phyloP scores from a whole-genome alignment of 352 stramenopile genomes.

The Phytopythium kandeliae region DNA sequence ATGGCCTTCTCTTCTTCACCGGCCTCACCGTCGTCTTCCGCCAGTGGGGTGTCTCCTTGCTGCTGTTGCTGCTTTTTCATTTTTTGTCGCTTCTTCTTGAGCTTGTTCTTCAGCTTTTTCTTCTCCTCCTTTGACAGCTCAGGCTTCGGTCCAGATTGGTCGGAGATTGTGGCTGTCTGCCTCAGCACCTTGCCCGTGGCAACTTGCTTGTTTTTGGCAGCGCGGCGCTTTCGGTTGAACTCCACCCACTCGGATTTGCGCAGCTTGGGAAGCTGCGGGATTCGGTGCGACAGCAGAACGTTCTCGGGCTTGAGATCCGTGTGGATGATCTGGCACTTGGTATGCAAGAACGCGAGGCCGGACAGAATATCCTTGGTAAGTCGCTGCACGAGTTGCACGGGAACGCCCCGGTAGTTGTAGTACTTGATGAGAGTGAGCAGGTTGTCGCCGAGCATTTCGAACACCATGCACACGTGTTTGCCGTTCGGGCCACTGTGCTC shows the following conservation, averaged over 20 bases:
- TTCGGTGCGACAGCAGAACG: conserved; percentile 88
- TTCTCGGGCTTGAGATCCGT: conserved; percentile 99
- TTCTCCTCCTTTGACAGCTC: conserved; percentile 83
- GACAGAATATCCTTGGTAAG: conserved; percentile 94
- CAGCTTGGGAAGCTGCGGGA: conserved; percentile 65
- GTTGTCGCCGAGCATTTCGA: conserved; percentile 99
- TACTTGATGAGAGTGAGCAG: conserved; percentile 98
- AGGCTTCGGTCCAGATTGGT: background rate
- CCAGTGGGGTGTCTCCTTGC: background rate
- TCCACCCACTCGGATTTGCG: conserved; percentile 48
- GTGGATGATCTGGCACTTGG: conserved; percentile 98
- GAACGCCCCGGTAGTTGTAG: conserved; percentile 98
- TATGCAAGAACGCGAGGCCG: conserved; percentile 96
- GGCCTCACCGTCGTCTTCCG: conserved; percentile 9
- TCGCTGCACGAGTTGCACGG: conserved; percentile 92
- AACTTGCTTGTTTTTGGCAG: conserved; percentile 37
- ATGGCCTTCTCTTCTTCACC: conserved; percentile 2
- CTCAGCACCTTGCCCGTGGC: conserved; percentile 7
- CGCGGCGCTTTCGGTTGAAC: conserved; percentile 30
- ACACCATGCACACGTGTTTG: conserved; percentile 97
- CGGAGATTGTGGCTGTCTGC: background rate
- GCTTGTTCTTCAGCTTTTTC: conserved; percentile 92
- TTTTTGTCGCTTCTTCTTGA: conserved; percentile 95
- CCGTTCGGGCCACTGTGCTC: conserved; percentile 96
- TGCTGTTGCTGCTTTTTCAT: conserved; percentile 43